A percentile compares a stretch with the other conserved stretches of the same genome.
Evolutionary conservation across 148 eudicot genomes (phyloP).

Genomic region (Salicornia ramosissima): DNA sequence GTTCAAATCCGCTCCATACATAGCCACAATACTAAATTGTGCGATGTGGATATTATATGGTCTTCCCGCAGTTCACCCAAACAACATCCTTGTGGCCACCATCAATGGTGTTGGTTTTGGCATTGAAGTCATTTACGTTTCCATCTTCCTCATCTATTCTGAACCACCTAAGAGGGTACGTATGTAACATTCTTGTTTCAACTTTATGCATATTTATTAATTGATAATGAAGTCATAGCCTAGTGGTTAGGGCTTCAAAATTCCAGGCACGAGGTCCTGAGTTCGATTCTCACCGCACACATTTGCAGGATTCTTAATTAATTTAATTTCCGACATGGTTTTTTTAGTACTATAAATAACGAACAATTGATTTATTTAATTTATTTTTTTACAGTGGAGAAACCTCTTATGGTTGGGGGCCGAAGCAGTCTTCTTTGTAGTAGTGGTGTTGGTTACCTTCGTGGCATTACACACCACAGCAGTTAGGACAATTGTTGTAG

Average conservation of each 20-base stretch:
- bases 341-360: too few species aligned
- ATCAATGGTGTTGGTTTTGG: slow-evolving; percentile 55
- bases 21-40: slow-evolving; percentile 63
- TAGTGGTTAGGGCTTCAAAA: too few species aligned
- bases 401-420: slow-evolving; percentile 20
- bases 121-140: slow-evolving; percentile 42
- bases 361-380: too few species aligned
- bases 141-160: slow-evolving; percentile 51
- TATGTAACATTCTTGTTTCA: too few species aligned
- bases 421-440: slow-evolving; percentile 36
- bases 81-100: slow-evolving; percentile 59
- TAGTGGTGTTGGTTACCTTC: slow-evolving; percentile 32
- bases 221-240: neutral
- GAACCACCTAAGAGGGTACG: slow-evolving; percentile 38
- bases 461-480: slow-evolving; percentile 29
- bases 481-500: slow-evolving; percentile 49
- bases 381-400: slow-evolving; percentile 37
- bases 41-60: slow-evolving; percentile 77
- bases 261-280: too few species aligned
- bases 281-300: too few species aligned
- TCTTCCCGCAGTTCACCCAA: slow-evolving; percentile 60
- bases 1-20: slow-evolving; percentile 63
- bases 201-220: neutral
- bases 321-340: too few species aligned
- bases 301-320: too few species aligned